phyloP scores from a whole-genome alignment of 371 early-diverging fungal genomes.

The Mortierella sp. region DNA sequence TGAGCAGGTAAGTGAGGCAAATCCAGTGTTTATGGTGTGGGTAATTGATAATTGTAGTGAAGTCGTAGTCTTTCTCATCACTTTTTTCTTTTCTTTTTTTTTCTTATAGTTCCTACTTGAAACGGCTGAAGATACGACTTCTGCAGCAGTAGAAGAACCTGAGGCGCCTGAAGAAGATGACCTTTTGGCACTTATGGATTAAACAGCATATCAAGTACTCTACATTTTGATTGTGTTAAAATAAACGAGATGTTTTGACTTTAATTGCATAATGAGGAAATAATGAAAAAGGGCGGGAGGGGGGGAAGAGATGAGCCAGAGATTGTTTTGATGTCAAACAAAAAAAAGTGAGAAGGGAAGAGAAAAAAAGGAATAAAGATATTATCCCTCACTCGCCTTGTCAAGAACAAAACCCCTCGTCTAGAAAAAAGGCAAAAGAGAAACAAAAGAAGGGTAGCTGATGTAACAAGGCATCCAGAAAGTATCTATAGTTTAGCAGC shows the following conservation, averaged over 20 bases:
- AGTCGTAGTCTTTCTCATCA: too few relatives aligned
- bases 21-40: too few relatives aligned
- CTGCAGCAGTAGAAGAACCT: conserved; percentile 12
- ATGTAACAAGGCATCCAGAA: not conserved
- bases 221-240: not conserved
- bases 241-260: conserved; percentile 7
- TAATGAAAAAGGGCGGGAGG: too few relatives aligned
- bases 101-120: conserved; percentile 22
- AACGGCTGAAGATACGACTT: conserved; percentile 10
- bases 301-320: not conserved
- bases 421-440: not conserved
- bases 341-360: conserved; percentile 12
- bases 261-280: conserved; percentile 6
- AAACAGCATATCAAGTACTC: not conserved
- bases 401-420: not conserved
- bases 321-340: not conserved
- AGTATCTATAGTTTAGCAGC: conserved; percentile 36
- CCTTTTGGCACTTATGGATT: conserved; percentile 51
- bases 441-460: conserved; percentile 5
- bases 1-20: conserved; percentile 28
- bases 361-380: not conserved
- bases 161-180: conserved; percentile 44
- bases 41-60: too few relatives aligned
- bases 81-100: not conserved
- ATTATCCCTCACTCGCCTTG: not conserved